phyloP scores from a whole-genome alignment of 331 rosid species.

The Rhamnella rubrinervis region DNA sequence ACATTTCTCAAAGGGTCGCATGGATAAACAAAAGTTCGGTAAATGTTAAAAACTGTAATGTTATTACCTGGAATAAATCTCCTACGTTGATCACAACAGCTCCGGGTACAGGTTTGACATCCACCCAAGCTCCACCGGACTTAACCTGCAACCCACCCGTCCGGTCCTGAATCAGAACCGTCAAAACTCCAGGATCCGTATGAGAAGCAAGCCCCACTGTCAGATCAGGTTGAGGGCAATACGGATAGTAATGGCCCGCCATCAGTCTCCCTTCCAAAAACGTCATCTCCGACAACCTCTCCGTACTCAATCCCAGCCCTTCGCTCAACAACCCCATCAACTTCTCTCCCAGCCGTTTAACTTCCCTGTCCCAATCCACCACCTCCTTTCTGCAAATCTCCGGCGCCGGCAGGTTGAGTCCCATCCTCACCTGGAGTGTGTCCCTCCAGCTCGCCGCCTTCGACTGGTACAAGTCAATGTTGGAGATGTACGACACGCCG shows the following conservation, averaged over 20 bases:
- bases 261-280: constrained; percentile 47
- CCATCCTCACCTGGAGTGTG: constrained; percentile 43
- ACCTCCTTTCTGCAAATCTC: constrained; percentile 36
- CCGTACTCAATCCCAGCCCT: constrained; percentile 64
- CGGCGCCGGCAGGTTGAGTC: constrained; percentile 20
- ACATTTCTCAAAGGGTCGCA: too few relatives aligned
- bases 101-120: constrained; percentile 65
- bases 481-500: constrained; percentile 63
- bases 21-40: too few relatives aligned
- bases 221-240: constrained; percentile 75
- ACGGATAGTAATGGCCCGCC: constrained; percentile 71
- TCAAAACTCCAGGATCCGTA: constrained; percentile 62
- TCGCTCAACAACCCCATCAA: constrained; percentile 52
- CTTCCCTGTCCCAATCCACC: constrained; percentile 54
- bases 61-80: constrained; percentile 68
- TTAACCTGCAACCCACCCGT: constrained; percentile 77
- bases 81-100: constrained; percentile 75
- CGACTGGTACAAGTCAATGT: constrained; percentile 31
- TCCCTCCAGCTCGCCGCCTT: constrained; percentile 88
- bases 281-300: constrained; percentile 48
- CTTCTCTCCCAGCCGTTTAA: constrained; percentile 42
- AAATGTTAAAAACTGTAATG: too few relatives aligned
- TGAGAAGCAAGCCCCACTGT: constrained; percentile 75
- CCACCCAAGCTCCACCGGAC: constrained; percentile 50
- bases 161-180: constrained; percentile 67